These are phyloP conservation scores for Tremella yokohamensis DNA, from an alignment of 768 basidiomycete species.

Conservation along the genomic window DNA sequence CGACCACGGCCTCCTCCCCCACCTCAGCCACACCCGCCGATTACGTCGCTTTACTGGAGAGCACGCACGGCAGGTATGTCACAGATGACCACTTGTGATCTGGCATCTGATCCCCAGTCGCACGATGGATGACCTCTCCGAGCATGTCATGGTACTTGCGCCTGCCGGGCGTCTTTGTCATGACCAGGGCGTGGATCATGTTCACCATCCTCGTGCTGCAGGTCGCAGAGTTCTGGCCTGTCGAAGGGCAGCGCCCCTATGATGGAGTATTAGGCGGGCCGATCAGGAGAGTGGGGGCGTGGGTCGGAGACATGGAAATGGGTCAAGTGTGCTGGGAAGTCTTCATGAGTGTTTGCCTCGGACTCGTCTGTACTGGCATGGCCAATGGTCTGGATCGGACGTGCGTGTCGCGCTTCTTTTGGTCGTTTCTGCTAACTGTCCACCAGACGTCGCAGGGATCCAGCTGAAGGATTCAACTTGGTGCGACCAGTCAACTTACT, in stretches of 20 bases:
- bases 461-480: constrained; percentile 45
- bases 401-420: constrained; percentile 15
- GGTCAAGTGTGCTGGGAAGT: constrained; percentile 45
- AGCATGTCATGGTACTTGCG: constrained; percentile 30
- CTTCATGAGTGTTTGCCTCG: constrained; percentile 42
- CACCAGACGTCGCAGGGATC: constrained; percentile 28
- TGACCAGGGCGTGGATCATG: constrained; percentile 35
- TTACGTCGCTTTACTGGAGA: constrained; percentile 16
- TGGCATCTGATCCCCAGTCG: constrained; percentile 8
- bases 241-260: not conserved
- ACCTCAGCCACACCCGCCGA: constrained; percentile 29
- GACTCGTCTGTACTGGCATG: constrained; percentile 32
- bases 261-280: constrained; percentile 10
- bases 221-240: constrained; percentile 44
- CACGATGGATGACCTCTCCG: constrained; percentile 20
- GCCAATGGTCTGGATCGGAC: constrained; percentile 40
- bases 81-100: not conserved
- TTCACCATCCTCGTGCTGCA: constrained; percentile 39
- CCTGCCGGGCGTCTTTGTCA: constrained; percentile 33
- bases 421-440: constrained; percentile 3
- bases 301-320: constrained; percentile 43
- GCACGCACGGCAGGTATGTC: constrained; percentile 5
- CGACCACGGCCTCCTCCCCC: constrained; percentile 33
- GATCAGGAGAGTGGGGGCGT: constrained; percentile 23
- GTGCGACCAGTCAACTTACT: constrained; percentile 32